A percentile compares a stretch with the other conserved stretches of the same genome.
These are phyloP conservation scores for Aspergillus incahuasiensis DNA, from an alignment of 495 filamentous ascomycete species.

Conservation along the genomic window DNA sequence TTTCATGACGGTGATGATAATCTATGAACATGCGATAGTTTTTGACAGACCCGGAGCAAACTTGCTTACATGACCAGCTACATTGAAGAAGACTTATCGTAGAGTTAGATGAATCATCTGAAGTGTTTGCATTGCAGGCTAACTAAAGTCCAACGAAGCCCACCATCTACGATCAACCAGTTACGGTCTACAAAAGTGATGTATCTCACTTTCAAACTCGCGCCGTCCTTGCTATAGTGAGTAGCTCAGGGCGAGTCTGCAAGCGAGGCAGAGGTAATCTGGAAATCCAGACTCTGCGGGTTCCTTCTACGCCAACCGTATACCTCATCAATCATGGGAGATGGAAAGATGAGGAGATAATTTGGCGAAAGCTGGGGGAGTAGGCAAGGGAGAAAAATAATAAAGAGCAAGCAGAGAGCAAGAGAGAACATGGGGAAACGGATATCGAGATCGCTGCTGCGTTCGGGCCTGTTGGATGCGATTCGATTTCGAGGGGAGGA, in stretches of 20 bases:
- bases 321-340: slow-evolving; percentile 47
- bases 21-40: not conserved
- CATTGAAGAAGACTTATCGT: too few relatives aligned
- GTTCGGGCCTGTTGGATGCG: not conserved
- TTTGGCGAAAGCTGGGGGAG: slow-evolving; percentile 26
- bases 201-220: slow-evolving; percentile 53
- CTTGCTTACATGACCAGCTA: not conserved
- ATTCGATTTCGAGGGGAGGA: not conserved
- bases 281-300: slow-evolving; percentile 24
- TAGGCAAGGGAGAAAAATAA: not conserved
- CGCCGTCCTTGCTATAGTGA: slow-evolving; percentile 28
- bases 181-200: slow-evolving; percentile 18
- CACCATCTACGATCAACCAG: not conserved
- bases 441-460: not conserved
- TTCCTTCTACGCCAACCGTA: slow-evolving; percentile 47
- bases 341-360: slow-evolving; percentile 49
- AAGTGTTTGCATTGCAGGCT: not conserved
- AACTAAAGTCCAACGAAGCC: not conserved
- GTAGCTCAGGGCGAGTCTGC: slow-evolving; percentile 46
- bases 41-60: too few relatives aligned
- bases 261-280: slow-evolving; percentile 39
- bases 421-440: not conserved
- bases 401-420: not conserved
- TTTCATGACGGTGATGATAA: not conserved
- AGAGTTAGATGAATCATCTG: too few relatives aligned